Percentiles rank a stretch among this genome's conserved stretches.
These are phyloP conservation scores for Cryphonectria parasitica DNA, from an alignment of 2,329 filamentous ascomycete species.

Conservation along the genomic window DNA sequence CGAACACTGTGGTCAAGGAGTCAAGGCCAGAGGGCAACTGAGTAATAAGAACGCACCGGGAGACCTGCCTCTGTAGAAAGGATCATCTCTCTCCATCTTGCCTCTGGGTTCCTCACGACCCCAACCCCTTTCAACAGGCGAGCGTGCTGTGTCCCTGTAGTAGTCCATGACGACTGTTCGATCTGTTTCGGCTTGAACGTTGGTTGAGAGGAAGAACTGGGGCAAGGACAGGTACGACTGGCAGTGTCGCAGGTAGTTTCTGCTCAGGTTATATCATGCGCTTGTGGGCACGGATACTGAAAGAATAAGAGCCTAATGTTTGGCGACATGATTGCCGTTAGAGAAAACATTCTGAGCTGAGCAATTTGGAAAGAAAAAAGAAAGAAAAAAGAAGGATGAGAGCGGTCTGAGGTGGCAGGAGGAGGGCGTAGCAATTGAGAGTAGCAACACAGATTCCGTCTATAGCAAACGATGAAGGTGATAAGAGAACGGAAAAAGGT, in stretches of 20 bases:
- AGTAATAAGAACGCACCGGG: slow-evolving; percentile 61
- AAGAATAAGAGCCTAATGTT: slow-evolving; percentile 49
- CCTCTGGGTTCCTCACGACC: slow-evolving; percentile 55
- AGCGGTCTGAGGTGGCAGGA: slow-evolving; percentile 22
- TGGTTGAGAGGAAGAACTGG: not conserved
- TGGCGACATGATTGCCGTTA: slow-evolving; percentile 59
- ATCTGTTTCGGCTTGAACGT: slow-evolving; percentile 23
- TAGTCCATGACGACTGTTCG: slow-evolving; percentile 53
- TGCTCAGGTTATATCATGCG: slow-evolving; percentile 36
- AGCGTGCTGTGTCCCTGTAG: slow-evolving; percentile 58
- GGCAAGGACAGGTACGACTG: not conserved
- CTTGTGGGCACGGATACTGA: slow-evolving; percentile 32
- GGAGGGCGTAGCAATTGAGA: slow-evolving; percentile 27
- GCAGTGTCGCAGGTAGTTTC: slow-evolving; percentile 29
- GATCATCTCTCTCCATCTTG: slow-evolving; percentile 60
- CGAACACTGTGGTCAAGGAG: not conserved
- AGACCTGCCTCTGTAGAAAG: slow-evolving; percentile 69
- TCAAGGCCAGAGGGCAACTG: not conserved
- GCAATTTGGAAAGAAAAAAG: slow-evolving; percentile 27
- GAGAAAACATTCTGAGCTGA: slow-evolving; percentile 52
- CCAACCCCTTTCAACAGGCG: slow-evolving; percentile 58
- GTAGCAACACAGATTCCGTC: slow-evolving; percentile 26
- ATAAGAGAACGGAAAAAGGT: slow-evolving; percentile 24
- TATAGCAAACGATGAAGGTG: slow-evolving; percentile 29
- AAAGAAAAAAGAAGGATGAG: slow-evolving; percentile 29